Conservation (phyloP, 164 flowering plant species). For the Houttuynia cordata region DNA sequence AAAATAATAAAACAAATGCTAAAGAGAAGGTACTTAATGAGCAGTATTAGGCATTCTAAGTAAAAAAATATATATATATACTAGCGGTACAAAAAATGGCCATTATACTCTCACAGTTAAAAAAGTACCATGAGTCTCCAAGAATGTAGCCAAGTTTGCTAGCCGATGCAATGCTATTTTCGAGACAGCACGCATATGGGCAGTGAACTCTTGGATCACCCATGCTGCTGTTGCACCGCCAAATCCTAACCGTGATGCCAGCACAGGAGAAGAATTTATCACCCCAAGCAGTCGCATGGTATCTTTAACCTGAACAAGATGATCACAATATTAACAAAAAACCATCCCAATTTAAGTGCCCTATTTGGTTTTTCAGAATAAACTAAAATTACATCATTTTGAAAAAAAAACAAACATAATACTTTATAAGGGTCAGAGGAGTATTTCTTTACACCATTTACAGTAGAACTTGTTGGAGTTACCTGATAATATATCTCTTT, state of each 20-base stretch:
- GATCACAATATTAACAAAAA: constrained; percentile 2
- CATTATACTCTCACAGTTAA: too few relatives aligned
- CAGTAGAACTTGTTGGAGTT: constrained; percentile 1
- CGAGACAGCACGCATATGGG: constrained; percentile 91
- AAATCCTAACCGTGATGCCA: constrained; percentile 66
- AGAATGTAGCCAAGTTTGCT: constrained; percentile 65
- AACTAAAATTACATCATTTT: too few relatives aligned
- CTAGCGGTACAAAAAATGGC: background rate
- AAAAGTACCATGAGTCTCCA: constrained; percentile 73
- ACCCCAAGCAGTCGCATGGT: constrained; percentile 90
- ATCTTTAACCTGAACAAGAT: constrained; percentile 64
- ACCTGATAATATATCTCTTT: constrained; percentile 79
- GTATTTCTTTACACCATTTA: background rate
- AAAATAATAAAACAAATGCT: too few relatives aligned
- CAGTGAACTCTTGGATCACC: constrained; percentile 86
- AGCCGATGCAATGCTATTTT: constrained; percentile 90
- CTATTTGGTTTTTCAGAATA: background rate
- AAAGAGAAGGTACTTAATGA: too few relatives aligned
- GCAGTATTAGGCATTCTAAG: too few relatives aligned
- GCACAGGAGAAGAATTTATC: constrained; percentile 52
- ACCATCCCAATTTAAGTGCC: too few relatives aligned
- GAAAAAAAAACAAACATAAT: too few relatives aligned
- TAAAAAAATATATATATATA: too few relatives aligned
- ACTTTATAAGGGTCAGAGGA: too few relatives aligned
- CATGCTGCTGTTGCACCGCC: constrained; percentile 65